Evolutionary conservation across 139 green algal species (phyloP).

Genomic region (Chlamydomonas sp.): DNA sequence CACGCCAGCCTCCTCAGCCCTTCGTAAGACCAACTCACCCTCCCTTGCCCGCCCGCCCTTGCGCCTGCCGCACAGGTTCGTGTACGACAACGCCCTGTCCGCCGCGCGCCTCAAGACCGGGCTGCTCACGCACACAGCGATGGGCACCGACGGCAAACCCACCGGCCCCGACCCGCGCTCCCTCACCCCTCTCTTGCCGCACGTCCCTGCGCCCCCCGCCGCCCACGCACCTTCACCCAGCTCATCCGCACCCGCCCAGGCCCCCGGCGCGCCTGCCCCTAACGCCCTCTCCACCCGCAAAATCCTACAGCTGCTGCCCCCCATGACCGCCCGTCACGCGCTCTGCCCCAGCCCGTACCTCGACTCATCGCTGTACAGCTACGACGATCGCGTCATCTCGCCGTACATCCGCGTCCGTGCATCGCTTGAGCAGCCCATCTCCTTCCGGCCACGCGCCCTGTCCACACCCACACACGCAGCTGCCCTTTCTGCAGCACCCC

Average conservation of each 20-base stretch:
- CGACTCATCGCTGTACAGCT: conserved; percentile 2
- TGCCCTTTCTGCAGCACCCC: too few species aligned
- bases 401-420: conserved; percentile 19
- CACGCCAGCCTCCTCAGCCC: too few species aligned
- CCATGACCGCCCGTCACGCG: not conserved
- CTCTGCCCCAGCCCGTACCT: conserved; percentile 23
- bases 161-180: not conserved
- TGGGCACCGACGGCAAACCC: not conserved
- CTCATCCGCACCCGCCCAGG: too few species aligned
- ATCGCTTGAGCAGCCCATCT: conserved; percentile 28
- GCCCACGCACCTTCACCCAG: not conserved
- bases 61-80: not conserved
- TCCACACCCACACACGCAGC: too few species aligned
- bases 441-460: conserved; percentile 9
- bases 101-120: not conserved
- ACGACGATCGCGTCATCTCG: conserved; percentile 22
- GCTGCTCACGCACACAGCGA: not conserved
- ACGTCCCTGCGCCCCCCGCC: not conserved
- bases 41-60: not conserved
- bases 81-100: not conserved
- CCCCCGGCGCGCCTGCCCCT: too few species aligned
- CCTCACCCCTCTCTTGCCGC: not conserved
- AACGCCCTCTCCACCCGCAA: conserved; percentile 4
- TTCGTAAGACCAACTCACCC: too few species aligned
- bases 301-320: conserved; percentile 25